Base-by-base conservation (phyloP, 306 rosid species). In the Lathyrus oleraceus region DNA sequence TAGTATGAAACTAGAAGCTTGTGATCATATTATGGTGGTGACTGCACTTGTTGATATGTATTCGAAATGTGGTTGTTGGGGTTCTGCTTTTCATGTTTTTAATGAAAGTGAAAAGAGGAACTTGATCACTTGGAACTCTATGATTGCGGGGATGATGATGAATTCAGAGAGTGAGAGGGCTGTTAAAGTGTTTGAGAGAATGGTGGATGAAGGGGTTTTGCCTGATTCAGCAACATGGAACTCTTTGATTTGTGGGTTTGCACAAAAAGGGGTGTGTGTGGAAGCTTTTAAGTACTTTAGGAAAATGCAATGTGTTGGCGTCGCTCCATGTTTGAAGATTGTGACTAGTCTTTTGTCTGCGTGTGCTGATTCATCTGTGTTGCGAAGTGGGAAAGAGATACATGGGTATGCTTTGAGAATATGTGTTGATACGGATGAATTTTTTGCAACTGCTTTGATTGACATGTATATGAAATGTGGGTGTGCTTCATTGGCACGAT, bases 211-310 rank as follows among this genome's bases (percentile, higher is more conserved):
- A 63, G 87, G 82, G 59, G n/a, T 88, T 48, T 54, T 73, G 56
- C 87, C 91, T 28, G 94, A 91, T 87, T 81, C 88, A 30, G 88
- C 85, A 27, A 91, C 89, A 2, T 89, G 97, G 94, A 89, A 84
- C 73, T 81, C 88, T 13, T 81, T 91, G 86, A 85, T 89, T 10
- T 69, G 72, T 63, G 97, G 90, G 38, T 81, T 88, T 66, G 80
- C 88, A 11, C 83, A 83, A 78, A 61, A 71, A 32, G 89, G 90
- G 49, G 68, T 54, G 80, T 67, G 74, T 35, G 13, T 25, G 14
- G 83, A 85, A 62, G 94, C 91, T 48, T 81, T 87, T 44, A 56
- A 72, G 36, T 89, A 81, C 79, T 89, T 91, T 16, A 76, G 75
- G 82, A 68, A 67, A 78, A 89, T 91, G 94, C 84, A 79, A 30